These are phyloP conservation scores for Grosmannia huntii DNA, from an alignment of 2,329 filamentous ascomycete species.

Conservation along the genomic window DNA sequence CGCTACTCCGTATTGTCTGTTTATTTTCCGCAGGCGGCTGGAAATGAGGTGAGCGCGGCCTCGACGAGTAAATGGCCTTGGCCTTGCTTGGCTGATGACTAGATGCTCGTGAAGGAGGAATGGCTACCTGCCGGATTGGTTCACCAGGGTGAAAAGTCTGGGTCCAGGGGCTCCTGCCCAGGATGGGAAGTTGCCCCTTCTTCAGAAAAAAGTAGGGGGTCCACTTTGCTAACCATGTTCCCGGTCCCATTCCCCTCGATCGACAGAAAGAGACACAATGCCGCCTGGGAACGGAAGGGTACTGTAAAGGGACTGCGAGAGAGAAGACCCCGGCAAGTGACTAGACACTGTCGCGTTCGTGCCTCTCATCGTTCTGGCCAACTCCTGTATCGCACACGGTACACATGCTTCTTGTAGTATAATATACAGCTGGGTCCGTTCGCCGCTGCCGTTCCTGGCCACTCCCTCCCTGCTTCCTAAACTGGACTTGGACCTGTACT, in stretches of 20 bases:
- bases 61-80: not conserved
- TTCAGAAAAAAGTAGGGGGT: not conserved
- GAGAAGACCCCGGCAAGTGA: no score
- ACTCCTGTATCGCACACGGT: not conserved
- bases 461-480: not conserved
- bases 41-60: not conserved
- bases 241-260: not conserved
- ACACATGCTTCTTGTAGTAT: not conserved
- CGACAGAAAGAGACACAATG: not conserved
- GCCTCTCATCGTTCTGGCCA: no score
- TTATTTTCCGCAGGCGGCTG: no score
- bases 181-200: not conserved
- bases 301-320: not conserved
- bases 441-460: not conserved
- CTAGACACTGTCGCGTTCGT: not conserved
- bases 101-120: not conserved
- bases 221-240: not conserved
- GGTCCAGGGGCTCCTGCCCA: not conserved
- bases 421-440: not conserved
- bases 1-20: not conserved
- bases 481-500: not conserved
- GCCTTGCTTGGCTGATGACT: not conserved
- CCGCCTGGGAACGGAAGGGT: not conserved
- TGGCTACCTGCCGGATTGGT: not conserved
- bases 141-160: not conserved